Conservation (phyloP, 2,329 filamentous ascomycete genomes). For the Stachybotrys chlorohalonatus region DNA sequence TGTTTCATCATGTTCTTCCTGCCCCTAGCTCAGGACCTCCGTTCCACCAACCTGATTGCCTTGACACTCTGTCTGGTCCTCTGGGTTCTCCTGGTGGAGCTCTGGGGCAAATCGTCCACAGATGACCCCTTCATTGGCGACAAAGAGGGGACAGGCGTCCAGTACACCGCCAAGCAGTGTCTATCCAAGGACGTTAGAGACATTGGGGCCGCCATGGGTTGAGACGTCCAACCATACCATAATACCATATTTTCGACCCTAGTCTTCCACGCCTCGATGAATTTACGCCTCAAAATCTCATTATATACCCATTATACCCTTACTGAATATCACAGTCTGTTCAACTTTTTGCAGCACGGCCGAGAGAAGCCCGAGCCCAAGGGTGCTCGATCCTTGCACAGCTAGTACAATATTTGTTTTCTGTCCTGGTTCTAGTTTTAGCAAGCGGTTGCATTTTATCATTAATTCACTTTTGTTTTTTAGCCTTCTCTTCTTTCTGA, state of each 20-base stretch:
- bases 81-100: slow-evolving; percentile 37
- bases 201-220: background rate
- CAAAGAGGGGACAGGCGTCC: slow-evolving; percentile 19
- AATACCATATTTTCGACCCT: background rate
- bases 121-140: slow-evolving; percentile 34
- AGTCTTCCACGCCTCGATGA: background rate
- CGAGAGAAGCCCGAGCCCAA: too few species aligned
- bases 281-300: background rate
- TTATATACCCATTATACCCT: background rate
- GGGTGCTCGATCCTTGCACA: too few species aligned
- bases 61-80: slow-evolving; percentile 33
- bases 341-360: too few species aligned
- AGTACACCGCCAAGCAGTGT: slow-evolving; percentile 27
- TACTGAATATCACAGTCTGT: too few species aligned
- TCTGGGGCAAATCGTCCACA: slow-evolving; percentile 38
- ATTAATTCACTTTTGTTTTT: too few species aligned
- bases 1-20: slow-evolving; percentile 45
- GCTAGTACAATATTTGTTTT: too few species aligned
- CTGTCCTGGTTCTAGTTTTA: too few species aligned
- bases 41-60: slow-evolving; percentile 35
- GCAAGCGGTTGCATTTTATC: too few species aligned
- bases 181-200: background rate
- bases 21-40: slow-evolving; percentile 36
- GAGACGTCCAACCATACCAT: background rate
- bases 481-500: too few species aligned